phyloP scores from a whole-genome alignment of 106 monocot species.

The Cymbidium sinense region DNA sequence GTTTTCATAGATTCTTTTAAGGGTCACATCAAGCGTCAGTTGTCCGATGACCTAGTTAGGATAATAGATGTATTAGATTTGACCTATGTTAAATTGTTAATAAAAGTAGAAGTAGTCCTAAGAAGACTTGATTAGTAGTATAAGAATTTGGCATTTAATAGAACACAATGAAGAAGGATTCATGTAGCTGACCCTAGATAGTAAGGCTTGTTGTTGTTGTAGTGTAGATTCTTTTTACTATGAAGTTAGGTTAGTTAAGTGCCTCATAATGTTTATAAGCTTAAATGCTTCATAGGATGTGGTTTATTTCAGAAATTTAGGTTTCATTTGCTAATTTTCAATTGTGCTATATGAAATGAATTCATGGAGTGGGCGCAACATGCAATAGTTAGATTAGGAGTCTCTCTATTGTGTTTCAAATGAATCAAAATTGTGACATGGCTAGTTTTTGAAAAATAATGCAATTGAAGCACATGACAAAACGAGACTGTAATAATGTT shows the following conservation, averaged over 20 bases:
- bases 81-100: not conserved
- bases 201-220: too few species aligned
- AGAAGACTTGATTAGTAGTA: too few species aligned
- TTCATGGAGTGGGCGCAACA: not conserved
- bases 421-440: not conserved
- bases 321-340: not conserved
- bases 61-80: too few species aligned
- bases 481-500: not conserved
- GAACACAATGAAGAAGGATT: too few species aligned
- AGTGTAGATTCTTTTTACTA: too few species aligned
- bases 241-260: too few species aligned
- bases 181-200: too few species aligned
- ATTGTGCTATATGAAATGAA: not conserved
- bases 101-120: too few species aligned
- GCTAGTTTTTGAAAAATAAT: not conserved
- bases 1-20: not conserved
- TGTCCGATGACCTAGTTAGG: too few species aligned
- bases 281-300: not conserved
- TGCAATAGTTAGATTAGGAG: not conserved
- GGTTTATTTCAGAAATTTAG: not conserved
- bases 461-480: not conserved
- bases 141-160: too few species aligned
- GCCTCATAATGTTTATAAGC: not conserved
- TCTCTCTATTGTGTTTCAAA: not conserved
- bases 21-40: too few species aligned